phyloP scores from a whole-genome alignment of 352 stramenopile genomes.

The Globisporangium nunn region DNA sequence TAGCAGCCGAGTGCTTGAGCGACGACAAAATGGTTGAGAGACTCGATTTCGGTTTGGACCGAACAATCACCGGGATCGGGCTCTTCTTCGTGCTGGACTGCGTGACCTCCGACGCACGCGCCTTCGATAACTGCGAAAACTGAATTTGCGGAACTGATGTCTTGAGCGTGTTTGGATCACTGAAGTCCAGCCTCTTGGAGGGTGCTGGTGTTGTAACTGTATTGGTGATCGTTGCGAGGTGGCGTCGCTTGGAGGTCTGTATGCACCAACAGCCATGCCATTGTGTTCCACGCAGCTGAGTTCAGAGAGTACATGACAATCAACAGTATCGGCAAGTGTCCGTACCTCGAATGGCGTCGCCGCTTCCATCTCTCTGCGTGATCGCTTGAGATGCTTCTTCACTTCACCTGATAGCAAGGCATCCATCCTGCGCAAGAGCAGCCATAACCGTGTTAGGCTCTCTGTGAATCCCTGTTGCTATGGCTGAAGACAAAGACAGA shows the following conservation, averaged over 20 bases:
- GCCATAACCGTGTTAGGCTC: not conserved
- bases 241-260: slow-evolving; percentile 37
- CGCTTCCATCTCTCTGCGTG: slow-evolving; percentile 23
- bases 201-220: slow-evolving; percentile 18
- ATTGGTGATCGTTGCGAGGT: slow-evolving; percentile 61
- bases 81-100: slow-evolving; percentile 5
- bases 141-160: not conserved
- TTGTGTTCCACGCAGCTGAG: not conserved
- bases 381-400: slow-evolving; percentile 62
- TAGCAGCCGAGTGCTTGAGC: not conserved
- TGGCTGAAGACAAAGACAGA: not conserved
- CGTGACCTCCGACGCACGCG: not conserved
- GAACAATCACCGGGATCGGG: not conserved
- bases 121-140: not conserved
- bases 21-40: slow-evolving; percentile 8
- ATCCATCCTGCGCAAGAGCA: slow-evolving; percentile 25
- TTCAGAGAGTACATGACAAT: not conserved
- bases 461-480: too few species aligned
- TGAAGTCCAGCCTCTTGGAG: slow-evolving; percentile 24
- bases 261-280: not conserved
- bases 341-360: slow-evolving; percentile 29
- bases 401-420: slow-evolving; percentile 32
- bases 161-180: slow-evolving; percentile 10
- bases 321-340: not conserved
- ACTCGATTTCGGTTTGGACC: slow-evolving; percentile 7